These are phyloP conservation scores for Sungouiella thailandica DNA, from an alignment of 805 yeast species.

Conservation along the genomic window DNA sequence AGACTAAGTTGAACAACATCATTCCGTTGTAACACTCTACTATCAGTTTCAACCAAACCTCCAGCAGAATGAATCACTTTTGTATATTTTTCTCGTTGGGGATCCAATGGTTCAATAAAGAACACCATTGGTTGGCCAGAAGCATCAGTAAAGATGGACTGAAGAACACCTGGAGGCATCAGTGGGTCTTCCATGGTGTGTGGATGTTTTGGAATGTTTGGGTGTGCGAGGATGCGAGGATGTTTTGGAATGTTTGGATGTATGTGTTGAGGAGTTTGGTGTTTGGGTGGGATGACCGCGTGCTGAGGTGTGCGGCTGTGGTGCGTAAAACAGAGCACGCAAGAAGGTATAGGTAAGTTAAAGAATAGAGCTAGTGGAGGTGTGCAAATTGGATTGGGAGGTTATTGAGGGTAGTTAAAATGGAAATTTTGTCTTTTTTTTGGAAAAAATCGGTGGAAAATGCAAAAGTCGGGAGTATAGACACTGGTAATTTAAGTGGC, in stretches of 20 bases:
- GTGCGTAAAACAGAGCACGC: slow-evolving; percentile 1
- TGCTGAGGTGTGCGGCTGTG: slow-evolving; percentile 1
- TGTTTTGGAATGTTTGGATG: slow-evolving; percentile 2
- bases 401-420: no score
- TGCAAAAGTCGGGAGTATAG: no score
- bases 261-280: slow-evolving; percentile 1
- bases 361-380: no score
- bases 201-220: slow-evolving; percentile 5
- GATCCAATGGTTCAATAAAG: slow-evolving; percentile 7
- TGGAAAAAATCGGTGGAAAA: no score
- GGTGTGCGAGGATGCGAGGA: slow-evolving; percentile 4
- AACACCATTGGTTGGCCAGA: slow-evolving; percentile 9
- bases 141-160: slow-evolving; percentile 7
- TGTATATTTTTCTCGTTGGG: slow-evolving; percentile 4
- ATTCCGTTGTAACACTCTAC: slow-evolving; percentile 1
- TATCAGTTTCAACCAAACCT: slow-evolving; percentile 5
- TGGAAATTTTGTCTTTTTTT: no score
- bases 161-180: slow-evolving; percentile 4
- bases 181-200: slow-evolving; percentile 2
- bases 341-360: no score
- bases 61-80: slow-evolving; percentile 4
- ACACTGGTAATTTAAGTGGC: no score
- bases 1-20: slow-evolving; percentile 7
- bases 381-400: no score
- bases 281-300: background rate